Evolutionary conservation across 2,329 filamentous ascomycete species (phyloP).

Genomic region (Sporothrix brasiliensis): DNA sequence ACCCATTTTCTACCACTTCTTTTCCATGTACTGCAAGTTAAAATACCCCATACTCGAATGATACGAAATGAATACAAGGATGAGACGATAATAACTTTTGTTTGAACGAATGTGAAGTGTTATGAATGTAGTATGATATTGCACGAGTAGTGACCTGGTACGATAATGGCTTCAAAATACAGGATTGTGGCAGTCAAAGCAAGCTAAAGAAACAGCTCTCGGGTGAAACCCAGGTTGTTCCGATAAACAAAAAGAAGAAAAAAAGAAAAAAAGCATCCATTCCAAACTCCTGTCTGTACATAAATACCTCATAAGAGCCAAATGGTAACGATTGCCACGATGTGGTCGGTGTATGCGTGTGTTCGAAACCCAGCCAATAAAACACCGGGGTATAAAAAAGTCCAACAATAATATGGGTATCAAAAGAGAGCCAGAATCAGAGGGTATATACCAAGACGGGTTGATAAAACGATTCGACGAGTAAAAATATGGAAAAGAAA

Average conservation of each 20-base stretch:
- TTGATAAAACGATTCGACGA: background rate
- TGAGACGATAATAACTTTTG: background rate
- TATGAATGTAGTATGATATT: background rate
- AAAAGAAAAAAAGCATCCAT: background rate
- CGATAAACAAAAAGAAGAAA: background rate
- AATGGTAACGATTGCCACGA: background rate
- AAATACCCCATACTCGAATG: conserved; percentile 20
- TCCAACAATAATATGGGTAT: conserved; percentile 14
- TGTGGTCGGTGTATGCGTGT: background rate
- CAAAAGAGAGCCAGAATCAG: conserved; percentile 16
- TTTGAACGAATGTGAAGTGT: background rate
- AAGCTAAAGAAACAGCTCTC: background rate
- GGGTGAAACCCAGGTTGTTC: background rate
- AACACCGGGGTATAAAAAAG: conserved; percentile 7
- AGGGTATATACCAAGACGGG: conserved; percentile 1
- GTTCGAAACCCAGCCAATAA: background rate
- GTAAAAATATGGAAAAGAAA: background rate
- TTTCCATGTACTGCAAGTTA: background rate
- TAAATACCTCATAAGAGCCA: background rate
- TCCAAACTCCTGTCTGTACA: background rate
- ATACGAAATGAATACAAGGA: conserved; percentile 20
- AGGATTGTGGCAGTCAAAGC: background rate
- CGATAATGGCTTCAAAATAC: too few species aligned
- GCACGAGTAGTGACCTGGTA: background rate
- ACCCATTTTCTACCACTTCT: background rate